Conservation (phyloP, 2,329 filamentous ascomycete species). For the Pseudogymnoascus sp. region DNA sequence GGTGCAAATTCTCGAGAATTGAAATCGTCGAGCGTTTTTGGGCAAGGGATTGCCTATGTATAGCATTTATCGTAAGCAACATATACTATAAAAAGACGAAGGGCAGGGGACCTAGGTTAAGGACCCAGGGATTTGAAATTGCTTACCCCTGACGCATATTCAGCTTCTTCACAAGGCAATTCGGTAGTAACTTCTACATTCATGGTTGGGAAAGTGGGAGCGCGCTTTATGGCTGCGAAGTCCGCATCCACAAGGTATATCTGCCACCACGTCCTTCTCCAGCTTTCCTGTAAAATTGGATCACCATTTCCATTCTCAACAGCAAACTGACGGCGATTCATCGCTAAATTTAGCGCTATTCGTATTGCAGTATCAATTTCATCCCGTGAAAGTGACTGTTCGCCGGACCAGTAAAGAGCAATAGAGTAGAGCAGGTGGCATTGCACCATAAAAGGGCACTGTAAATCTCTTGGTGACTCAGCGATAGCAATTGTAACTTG, state of each 20-base stretch:
- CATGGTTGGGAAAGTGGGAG: slow-evolving; percentile 33
- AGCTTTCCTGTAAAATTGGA: slow-evolving; percentile 44
- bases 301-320: slow-evolving; percentile 39
- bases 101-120: no score
- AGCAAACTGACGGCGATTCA: slow-evolving; percentile 50
- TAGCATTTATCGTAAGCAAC: no score
- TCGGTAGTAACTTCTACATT: slow-evolving; percentile 45
- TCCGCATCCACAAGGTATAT: slow-evolving; percentile 53
- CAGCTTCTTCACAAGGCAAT: slow-evolving; percentile 56
- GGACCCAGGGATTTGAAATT: no score
- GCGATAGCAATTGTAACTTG: no score
- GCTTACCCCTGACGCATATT: slow-evolving; percentile 41
- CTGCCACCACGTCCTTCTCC: slow-evolving; percentile 66
- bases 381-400: slow-evolving; percentile 20
- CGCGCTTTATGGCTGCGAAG: slow-evolving; percentile 22
- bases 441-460: no score
- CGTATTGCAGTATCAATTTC: slow-evolving; percentile 43
- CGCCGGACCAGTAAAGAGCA: slow-evolving; percentile 29
- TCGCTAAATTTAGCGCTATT: slow-evolving; percentile 50
- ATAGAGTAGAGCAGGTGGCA: slow-evolving; percentile 32
- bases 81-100: no score
- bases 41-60: no score
- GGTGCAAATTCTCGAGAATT: no score
- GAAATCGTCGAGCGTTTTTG: no score
- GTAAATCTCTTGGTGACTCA: no score